Percentiles rank a stretch among this genome's conserved stretches.
Evolutionary conservation across 1,284 basidiomycete genomes (phyloP).

Genomic region (Rhodofomes roseus): DNA sequence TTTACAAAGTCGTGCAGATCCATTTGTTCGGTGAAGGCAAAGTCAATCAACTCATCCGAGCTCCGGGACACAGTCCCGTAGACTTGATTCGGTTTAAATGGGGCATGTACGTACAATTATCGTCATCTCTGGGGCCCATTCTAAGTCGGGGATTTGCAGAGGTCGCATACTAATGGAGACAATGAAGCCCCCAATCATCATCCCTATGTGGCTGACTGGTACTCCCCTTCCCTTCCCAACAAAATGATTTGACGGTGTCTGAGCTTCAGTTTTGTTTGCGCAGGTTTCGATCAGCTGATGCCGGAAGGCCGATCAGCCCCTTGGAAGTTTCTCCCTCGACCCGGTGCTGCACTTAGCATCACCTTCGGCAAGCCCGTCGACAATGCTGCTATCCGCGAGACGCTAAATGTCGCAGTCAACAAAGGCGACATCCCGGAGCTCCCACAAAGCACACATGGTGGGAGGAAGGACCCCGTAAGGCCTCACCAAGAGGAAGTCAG

Average conservation of each 20-base stretch:
- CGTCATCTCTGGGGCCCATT: background rate
- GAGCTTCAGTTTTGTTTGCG: background rate
- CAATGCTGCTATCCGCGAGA: conserved; percentile 34
- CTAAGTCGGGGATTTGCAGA: conserved; percentile 35
- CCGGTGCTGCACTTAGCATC: conserved; percentile 59
- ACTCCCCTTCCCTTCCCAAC: conserved; percentile 12
- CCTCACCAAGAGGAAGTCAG: conserved; percentile 11
- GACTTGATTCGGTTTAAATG: conserved; percentile 88
- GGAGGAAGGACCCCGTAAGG: conserved; percentile 4
- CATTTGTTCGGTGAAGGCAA: conserved; percentile 95
- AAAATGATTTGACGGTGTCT: background rate
- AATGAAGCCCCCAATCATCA: conserved; percentile 68
- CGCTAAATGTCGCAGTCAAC: conserved; percentile 21
- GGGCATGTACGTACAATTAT: conserved; percentile 73
- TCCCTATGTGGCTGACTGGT: conserved; percentile 94
- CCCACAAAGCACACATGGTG: conserved; percentile 9
- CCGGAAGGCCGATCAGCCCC: conserved; percentile 76
- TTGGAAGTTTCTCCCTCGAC: conserved; percentile 66
- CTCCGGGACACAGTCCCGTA: conserved; percentile 36
- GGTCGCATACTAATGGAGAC: conserved; percentile 85
- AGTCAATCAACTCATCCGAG: conserved; percentile 66
- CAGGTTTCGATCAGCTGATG: conserved; percentile 89
- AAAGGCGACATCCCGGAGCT: conserved; percentile 9
- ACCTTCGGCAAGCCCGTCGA: conserved; percentile 70
- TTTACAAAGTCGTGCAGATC: conserved; percentile 45